Evolutionary conservation across 345 rosid genomes (phyloP), one percentile per base, ranked within the genome.

Genomic region (Linum tenue): DNA sequence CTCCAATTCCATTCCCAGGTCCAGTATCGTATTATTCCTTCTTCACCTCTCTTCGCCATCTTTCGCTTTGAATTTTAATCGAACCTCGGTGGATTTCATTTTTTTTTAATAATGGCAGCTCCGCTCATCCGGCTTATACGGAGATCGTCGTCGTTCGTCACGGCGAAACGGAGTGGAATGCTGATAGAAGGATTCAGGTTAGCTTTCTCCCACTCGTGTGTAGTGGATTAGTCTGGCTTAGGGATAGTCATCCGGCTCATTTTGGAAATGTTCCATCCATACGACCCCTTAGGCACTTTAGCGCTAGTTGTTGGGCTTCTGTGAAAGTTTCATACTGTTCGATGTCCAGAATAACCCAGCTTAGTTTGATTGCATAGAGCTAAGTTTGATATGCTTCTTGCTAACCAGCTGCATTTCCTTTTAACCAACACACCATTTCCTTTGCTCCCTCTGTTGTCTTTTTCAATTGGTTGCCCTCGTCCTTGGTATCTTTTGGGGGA

Each of bases 91-190:
- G 16, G 38, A 56, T 1, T 2, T 35, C n/a, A n/a, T 57, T 57
- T 17, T n/a, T n/a, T n/a, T n/a, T n/a, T 2, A 4, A 3, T 17
- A 31, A 3, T 14, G 15, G 50, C 63, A 81, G 86, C 62, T 76
- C 72, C 16, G 68, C 59, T 1, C 69, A 69, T 56, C 78, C 41
- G 0, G 60, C 62, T 58, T 84, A 63, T 68, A 60, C 90, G 57
- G 94, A 88, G 83, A 82, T 91, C 57, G 61, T 91, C 64, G 86
- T 88, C 48, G 82, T 91, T 10, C 94, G 91, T 64, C 96, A 91
- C 48, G 88, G 96, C 3, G 94, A 91, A 78, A 91, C 91, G 40
- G 83, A 72, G 67, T 91, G 94, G 97, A 91, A 91, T 65, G 83
- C 78, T 1, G 80, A 82, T 51, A 82, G 88, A 76, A 86, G 79